These are phyloP conservation scores for Apiotrichum mycotoxinovorans DNA, from an alignment of 1,284 basidiomycete species.

Conservation along the genomic window DNA sequence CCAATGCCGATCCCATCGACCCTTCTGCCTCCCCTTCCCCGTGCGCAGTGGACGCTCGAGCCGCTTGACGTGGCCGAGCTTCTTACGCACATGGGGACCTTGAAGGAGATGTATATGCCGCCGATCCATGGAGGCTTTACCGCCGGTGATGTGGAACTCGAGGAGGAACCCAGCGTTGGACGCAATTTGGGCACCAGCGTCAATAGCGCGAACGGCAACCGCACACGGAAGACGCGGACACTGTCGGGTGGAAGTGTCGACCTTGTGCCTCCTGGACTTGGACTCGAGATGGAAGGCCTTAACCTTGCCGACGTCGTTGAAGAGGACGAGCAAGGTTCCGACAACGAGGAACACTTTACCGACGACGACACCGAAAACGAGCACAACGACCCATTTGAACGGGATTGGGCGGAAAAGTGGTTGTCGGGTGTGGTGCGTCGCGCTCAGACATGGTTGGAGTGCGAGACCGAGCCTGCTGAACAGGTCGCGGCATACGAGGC, in stretches of 20 bases:
- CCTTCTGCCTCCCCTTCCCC: slow-evolving; percentile 40
- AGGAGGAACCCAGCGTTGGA: background rate
- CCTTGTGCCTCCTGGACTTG: slow-evolving; percentile 22
- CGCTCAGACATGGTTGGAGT: slow-evolving; percentile 37
- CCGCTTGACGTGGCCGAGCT: slow-evolving; percentile 32
- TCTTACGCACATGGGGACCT: slow-evolving; percentile 33
- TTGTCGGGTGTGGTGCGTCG: slow-evolving; percentile 43
- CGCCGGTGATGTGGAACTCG: slow-evolving; percentile 24
- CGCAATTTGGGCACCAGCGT: background rate
- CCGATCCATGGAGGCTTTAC: slow-evolving; percentile 46
- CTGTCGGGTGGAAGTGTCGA: slow-evolving; percentile 23
- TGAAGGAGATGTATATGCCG: slow-evolving; percentile 41
- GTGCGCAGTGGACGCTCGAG: slow-evolving; percentile 31
- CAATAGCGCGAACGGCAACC: background rate
- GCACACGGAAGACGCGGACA: slow-evolving; percentile 19
- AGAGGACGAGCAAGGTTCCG: slow-evolving; percentile 11
- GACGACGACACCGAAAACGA: slow-evolving; percentile 13
- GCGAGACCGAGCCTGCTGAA: background rate
- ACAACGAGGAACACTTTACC: slow-evolving; percentile 3
- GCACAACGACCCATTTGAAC: slow-evolving; percentile 39
- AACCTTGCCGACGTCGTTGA: slow-evolving; percentile 15
- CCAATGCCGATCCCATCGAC: slow-evolving; percentile 25
- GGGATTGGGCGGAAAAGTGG: slow-evolving; percentile 51
- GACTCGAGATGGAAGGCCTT: slow-evolving; percentile 34
- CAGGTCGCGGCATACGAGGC: slow-evolving; percentile 10